These are phyloP conservation scores for Arthrocladium fulminans DNA, from an alignment of 2,329 filamentous ascomycete species.

Conservation along the genomic window DNA sequence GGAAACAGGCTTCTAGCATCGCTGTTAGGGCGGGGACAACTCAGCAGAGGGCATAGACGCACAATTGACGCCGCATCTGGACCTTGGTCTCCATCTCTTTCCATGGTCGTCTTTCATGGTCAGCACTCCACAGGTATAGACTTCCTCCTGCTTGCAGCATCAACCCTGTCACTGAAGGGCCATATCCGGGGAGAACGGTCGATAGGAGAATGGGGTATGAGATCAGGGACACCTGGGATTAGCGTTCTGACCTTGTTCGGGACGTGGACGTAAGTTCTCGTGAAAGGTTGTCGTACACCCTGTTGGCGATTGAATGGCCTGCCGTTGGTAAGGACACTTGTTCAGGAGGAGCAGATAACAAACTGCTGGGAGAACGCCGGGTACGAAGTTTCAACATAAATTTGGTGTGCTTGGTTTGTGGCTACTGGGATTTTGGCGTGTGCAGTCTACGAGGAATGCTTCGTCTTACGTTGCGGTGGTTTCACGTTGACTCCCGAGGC, in stretches of 20 bases:
- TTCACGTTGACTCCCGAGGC: background rate
- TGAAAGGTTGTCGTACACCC: too few species aligned
- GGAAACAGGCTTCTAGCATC: slow-evolving; percentile 34
- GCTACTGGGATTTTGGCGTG: too few species aligned
- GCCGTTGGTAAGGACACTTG: too few species aligned
- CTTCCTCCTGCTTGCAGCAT: background rate
- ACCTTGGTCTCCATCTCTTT: slow-evolving; percentile 16
- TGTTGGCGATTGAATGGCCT: too few species aligned
- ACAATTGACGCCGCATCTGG: slow-evolving; percentile 8
- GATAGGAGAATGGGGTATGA: background rate
- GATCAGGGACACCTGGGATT: background rate
- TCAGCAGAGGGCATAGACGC: background rate
- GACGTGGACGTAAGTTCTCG: too few species aligned
- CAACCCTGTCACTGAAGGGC: background rate
- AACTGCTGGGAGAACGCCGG: too few species aligned
- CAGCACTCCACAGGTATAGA: background rate
- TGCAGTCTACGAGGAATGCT: background rate
- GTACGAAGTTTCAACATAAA: too few species aligned
- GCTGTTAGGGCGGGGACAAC: background rate
- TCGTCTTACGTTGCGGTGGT: background rate
- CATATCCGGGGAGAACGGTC: background rate
- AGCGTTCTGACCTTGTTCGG: background rate
- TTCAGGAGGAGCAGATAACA: too few species aligned
- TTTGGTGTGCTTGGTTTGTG: too few species aligned
- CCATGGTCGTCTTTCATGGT: slow-evolving; percentile 13